Percentiles rank a stretch among this genome's conserved stretches.
These are phyloP conservation scores for Mortierella hygrophila DNA, from an alignment of 192 early-diverging fungal species.

Conservation along the genomic window DNA sequence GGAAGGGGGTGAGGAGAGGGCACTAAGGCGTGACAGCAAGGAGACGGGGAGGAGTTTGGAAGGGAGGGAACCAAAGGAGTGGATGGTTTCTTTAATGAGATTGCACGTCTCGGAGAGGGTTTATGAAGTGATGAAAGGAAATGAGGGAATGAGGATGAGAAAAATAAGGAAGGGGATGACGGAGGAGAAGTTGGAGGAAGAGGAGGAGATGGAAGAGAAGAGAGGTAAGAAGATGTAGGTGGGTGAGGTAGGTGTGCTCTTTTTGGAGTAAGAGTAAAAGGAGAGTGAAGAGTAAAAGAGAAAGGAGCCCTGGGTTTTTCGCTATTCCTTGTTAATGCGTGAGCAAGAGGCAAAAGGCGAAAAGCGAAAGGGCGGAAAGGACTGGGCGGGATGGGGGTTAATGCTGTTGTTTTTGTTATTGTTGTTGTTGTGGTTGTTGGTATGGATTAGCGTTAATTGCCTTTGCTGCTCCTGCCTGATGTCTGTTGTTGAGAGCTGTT, in stretches of 20 bases:
- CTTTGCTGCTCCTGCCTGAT: not conserved
- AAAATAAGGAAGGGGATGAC: no score
- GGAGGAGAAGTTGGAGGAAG: no score
- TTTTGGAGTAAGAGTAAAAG: not conserved
- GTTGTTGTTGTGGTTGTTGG: not conserved
- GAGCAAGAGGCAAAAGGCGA: not conserved
- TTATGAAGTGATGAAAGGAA: not conserved
- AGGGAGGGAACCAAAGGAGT: not conserved
- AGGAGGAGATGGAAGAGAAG: not conserved
- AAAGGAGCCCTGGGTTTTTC: not conserved
- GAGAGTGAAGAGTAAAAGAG: not conserved
- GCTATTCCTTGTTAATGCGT: not conserved
- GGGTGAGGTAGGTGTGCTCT: not conserved
- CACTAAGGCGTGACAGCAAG: not conserved
- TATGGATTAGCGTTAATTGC: not conserved
- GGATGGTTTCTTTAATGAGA: not conserved
- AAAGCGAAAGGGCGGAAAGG: constrained; percentile 8
- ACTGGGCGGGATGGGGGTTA: no score
- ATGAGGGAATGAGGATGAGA: not conserved
- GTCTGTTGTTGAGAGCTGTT: not conserved
- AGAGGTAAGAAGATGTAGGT: not conserved
- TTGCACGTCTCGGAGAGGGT: not conserved
- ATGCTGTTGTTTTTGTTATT: no score
- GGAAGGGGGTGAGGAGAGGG: not conserved
- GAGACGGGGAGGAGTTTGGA: not conserved